Evolutionary conservation across 2,329 filamentous ascomycete species (phyloP).

Genomic region (Xylariaceae sp.): DNA sequence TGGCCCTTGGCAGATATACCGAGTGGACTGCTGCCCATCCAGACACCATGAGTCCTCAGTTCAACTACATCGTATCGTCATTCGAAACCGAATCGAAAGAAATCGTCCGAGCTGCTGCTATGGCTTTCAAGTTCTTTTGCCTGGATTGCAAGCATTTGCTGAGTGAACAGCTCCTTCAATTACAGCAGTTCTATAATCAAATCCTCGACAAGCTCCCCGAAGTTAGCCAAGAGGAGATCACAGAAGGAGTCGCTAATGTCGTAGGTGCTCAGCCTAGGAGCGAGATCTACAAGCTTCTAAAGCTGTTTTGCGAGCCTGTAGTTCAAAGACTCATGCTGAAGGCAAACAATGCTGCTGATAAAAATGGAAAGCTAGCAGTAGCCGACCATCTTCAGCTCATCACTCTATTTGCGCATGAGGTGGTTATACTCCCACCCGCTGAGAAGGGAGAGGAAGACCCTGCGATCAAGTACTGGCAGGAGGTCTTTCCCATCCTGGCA

Average conservation of each 20-base stretch:
- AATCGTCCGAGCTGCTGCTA: conserved; percentile 83
- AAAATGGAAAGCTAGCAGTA: conserved; percentile 78
- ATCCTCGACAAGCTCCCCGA: conserved; percentile 82
- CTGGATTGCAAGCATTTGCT: conserved; percentile 88
- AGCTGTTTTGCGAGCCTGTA: conserved; percentile 89
- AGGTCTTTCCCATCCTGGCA: conserved; percentile 83
- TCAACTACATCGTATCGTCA: conserved; percentile 91
- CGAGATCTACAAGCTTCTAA: conserved; percentile 79
- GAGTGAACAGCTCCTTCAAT: conserved; percentile 74
- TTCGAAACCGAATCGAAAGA: conserved; percentile 88
- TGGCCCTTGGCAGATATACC: conserved; percentile 94
- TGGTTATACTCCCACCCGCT: conserved; percentile 66
- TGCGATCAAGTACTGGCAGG: conserved; percentile 92
- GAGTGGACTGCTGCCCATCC: conserved; percentile 96
- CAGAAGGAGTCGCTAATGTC: conserved; percentile 89
- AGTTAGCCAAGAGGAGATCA: conserved; percentile 90
- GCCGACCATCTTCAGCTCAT: conserved; percentile 91
- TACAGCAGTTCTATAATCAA: conserved; percentile 89
- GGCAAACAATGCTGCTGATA: conserved; percentile 78
- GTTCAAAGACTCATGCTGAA: conserved; percentile 80
- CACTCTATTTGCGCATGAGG: conserved; percentile 79
- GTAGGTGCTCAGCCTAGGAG: conserved; percentile 78
- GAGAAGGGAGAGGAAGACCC: conserved; percentile 73
- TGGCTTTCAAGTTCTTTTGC: conserved; percentile 96
- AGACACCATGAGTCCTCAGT: conserved; percentile 85